Evolutionary conservation across 495 filamentous ascomycete species (phyloP).

Genomic region (Bryoglossum gracile): DNA sequence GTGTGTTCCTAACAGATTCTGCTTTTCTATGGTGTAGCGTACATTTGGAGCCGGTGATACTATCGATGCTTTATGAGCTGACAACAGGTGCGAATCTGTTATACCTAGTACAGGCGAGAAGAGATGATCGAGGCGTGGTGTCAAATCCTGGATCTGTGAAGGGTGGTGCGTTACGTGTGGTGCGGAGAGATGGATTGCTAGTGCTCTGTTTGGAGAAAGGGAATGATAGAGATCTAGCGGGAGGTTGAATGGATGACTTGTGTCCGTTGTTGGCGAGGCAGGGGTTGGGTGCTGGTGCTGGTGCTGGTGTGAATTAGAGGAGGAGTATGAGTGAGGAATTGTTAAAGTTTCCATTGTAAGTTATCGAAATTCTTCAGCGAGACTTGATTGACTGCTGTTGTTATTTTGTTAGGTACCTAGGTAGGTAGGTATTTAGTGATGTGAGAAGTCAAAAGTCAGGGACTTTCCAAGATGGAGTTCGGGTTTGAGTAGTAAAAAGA

Average conservation of each 20-base stretch:
- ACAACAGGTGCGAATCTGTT: not conserved
- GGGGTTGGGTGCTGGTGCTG: too few species aligned
- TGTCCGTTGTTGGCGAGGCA: not conserved
- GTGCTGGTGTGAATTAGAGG: not conserved
- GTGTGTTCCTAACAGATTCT: conserved; percentile 3
- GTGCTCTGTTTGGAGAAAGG: not conserved
- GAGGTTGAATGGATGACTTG: not conserved
- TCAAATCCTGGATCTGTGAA: conserved; percentile 6
- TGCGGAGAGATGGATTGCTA: conserved; percentile 3
- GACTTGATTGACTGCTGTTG: too few species aligned
- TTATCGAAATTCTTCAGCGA: too few species aligned
- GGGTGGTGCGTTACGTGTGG: conserved; percentile 1
- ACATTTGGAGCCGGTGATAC: not conserved
- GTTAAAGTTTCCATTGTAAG: too few species aligned
- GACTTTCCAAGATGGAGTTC: too few species aligned
- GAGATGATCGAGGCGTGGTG: not conserved
- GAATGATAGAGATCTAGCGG: conserved; percentile 11
- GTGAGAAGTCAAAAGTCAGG: too few species aligned
- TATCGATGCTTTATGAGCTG: conserved; percentile 2
- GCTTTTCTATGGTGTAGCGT: conserved; percentile 2
- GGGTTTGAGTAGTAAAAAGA: too few species aligned
- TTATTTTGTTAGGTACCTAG: too few species aligned
- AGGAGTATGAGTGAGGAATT: not conserved
- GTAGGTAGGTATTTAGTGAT: too few species aligned
- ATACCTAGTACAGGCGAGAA: conserved; percentile 1